These are phyloP conservation scores for Cladophialophora immunda DNA, from an alignment of 2,329 filamentous ascomycete species.

Conservation along the genomic window DNA sequence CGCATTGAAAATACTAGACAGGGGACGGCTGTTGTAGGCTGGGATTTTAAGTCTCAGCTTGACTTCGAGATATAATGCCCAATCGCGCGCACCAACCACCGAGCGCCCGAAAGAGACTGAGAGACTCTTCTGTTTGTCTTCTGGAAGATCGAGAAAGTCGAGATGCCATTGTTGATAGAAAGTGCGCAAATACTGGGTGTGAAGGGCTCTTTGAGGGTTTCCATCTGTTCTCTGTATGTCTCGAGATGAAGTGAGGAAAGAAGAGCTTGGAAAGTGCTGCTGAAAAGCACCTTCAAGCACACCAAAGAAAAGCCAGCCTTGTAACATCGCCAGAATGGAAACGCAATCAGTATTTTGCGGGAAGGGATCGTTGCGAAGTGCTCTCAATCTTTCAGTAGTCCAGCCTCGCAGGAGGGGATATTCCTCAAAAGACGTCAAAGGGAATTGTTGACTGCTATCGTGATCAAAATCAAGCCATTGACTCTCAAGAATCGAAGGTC, in stretches of 20 bases:
- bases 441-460: neutral
- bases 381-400: neutral
- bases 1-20: neutral
- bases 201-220: neutral
- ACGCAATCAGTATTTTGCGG: neutral
- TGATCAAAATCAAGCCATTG: constrained; percentile 3
- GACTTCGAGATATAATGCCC: neutral
- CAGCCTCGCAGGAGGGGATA: constrained; percentile 7
- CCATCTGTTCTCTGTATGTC: neutral
- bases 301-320: constrained; percentile 7
- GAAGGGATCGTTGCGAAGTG: neutral
- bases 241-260: neutral
- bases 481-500: neutral
- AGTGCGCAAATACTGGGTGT: neutral
- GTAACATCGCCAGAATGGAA: constrained; percentile 3
- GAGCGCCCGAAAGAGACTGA: neutral
- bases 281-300: constrained; percentile 4
- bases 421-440: neutral
- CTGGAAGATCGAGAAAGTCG: neutral
- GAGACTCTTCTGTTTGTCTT: neutral
- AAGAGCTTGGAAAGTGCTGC: constrained; percentile 1
- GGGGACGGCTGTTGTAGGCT: neutral
- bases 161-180: constrained; percentile 1
- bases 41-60: neutral
- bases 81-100: neutral